Conservation (phyloP, 345 rosid genomes). For the Cardamine chenopodiifolia region DNA sequence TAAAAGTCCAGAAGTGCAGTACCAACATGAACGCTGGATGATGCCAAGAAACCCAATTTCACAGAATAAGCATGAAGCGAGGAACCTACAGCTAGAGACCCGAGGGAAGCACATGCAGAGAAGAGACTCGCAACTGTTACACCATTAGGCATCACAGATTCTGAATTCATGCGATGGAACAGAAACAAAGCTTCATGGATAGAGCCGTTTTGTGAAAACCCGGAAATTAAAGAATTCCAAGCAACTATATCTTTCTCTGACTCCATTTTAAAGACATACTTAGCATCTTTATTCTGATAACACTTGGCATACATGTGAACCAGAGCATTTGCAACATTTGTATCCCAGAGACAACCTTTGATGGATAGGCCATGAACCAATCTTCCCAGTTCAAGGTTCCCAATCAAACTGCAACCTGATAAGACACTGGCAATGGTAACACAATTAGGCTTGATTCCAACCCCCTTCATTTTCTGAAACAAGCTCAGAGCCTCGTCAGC, state of each 20-base stretch:
- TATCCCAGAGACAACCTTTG: constrained; percentile 63
- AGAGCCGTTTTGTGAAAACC: constrained; percentile 71
- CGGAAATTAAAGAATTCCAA: constrained; percentile 89
- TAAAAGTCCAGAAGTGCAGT: constrained; percentile 84
- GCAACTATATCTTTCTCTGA: constrained; percentile 59
- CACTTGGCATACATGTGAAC: constrained; percentile 93
- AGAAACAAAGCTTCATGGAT: constrained; percentile 55
- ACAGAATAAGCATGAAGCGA: constrained; percentile 67
- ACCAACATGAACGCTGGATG: constrained; percentile 65
- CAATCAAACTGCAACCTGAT: constrained; percentile 66
- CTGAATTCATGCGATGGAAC: constrained; percentile 61
- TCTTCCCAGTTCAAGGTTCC: constrained; percentile 58
- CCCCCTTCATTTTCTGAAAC: constrained; percentile 58
- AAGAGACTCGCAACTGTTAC: constrained; percentile 69
- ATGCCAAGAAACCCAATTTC: constrained; percentile 55
- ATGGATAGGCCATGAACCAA: constrained; percentile 61
- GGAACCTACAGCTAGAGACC: constrained; percentile 58
- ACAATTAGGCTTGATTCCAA: constrained; percentile 58
- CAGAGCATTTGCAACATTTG: constrained; percentile 69
- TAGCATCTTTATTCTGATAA: constrained; percentile 56
- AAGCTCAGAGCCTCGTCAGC: constrained; percentile 59
- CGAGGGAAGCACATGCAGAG: constrained; percentile 74
- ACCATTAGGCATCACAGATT: constrained; percentile 68
- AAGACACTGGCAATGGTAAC: constrained; percentile 69
- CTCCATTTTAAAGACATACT: constrained; percentile 56